These are phyloP conservation scores for Candida pseudofarinosa DNA, from an alignment of 805 yeast species.

Conservation along the genomic window DNA sequence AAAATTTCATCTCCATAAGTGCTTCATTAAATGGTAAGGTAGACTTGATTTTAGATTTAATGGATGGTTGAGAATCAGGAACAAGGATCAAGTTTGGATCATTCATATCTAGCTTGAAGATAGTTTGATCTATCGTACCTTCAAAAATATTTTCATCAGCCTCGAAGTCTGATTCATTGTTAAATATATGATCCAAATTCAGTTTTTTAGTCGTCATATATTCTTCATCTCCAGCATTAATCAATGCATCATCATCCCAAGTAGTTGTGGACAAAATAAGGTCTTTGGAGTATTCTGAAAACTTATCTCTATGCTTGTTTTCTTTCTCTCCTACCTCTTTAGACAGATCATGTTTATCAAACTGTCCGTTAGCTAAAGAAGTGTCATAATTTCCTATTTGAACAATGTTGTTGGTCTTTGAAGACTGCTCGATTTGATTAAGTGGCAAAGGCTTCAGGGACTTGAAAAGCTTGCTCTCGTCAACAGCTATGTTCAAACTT, in stretches of 20 bases:
- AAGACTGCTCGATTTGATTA: neutral
- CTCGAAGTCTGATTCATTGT: slow-evolving; percentile 35
- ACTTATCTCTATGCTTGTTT: slow-evolving; percentile 23
- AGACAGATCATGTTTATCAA: slow-evolving; percentile 25
- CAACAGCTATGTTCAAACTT: slow-evolving; percentile 58
- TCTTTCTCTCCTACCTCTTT: slow-evolving; percentile 29
- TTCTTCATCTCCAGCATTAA: slow-evolving; percentile 42
- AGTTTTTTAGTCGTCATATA: slow-evolving; percentile 9
- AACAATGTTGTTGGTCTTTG: slow-evolving; percentile 21
- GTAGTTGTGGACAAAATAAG: slow-evolving; percentile 66
- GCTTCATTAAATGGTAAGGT: slow-evolving; percentile 52
- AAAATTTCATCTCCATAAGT: slow-evolving; percentile 57
- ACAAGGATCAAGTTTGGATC: slow-evolving; percentile 77
- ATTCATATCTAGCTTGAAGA: slow-evolving; percentile 70
- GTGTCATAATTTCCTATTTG: slow-evolving; percentile 19
- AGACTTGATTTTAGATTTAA: slow-evolving; percentile 23
- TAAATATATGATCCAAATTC: slow-evolving; percentile 15
- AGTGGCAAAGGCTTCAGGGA: slow-evolving; percentile 13
- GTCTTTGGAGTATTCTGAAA: slow-evolving; percentile 47
- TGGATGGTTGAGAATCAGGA: slow-evolving; percentile 27
- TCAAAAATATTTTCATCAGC: slow-evolving; percentile 73
- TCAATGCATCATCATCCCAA: slow-evolving; percentile 68
- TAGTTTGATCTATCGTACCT: slow-evolving; percentile 47
- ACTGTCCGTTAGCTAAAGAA: slow-evolving; percentile 10
- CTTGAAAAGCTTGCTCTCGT: slow-evolving; percentile 52